Base-by-base conservation (phyloP, 768 basidiomycete species). In the Pulveroboletus sp. region DNA sequence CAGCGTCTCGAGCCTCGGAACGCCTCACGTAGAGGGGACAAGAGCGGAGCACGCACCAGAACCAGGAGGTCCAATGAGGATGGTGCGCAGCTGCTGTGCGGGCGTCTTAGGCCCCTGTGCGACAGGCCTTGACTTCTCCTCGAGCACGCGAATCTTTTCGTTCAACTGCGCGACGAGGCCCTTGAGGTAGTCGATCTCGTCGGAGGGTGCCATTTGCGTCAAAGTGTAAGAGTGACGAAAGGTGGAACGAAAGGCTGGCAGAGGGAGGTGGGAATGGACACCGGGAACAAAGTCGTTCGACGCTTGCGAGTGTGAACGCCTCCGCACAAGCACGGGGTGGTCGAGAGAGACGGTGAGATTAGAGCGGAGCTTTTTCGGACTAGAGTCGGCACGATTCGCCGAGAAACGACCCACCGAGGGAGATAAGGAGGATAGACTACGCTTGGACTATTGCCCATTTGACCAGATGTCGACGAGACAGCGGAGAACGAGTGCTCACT, bases 121-220 rank as follows among this genome's bases (percentile, higher is more conserved):
- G 10, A 70, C 69, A 8, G 67, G 63, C 69, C 85, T 87, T 43
- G 79, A 74, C 67, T 80, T 83, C 14, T 72, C 67, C 77, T 98
- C 95, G 53, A 97, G 77, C 33, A 75, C 63, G 49, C 73, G 60
- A 64, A 99, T 97, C 77, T 98, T 98, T 49, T 84, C 83, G 61
- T 90, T 88, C 51, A 99, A 81, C 75, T 97, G 92, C 12, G 76
- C 65, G 56, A 96, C 93, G 62, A 99, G 86, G 37, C 77, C 72
- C 74, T 99, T 99, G 75, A 99, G 86, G 70, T 98, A 93, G 62
- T 89, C 90, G 61, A 99, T 80, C 74, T 97, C 93, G 54, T 85
- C 82, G 43, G 78, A 73, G 12, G 76, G 75, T 58, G 81, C 75
- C 86, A 88, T 88, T 49, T 58, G 57, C 15, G 46, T 43, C 11